phyloP scores from a whole-genome alignment of 2,329 filamentous ascomycete species.

The Botryosphaeria dothidea region DNA sequence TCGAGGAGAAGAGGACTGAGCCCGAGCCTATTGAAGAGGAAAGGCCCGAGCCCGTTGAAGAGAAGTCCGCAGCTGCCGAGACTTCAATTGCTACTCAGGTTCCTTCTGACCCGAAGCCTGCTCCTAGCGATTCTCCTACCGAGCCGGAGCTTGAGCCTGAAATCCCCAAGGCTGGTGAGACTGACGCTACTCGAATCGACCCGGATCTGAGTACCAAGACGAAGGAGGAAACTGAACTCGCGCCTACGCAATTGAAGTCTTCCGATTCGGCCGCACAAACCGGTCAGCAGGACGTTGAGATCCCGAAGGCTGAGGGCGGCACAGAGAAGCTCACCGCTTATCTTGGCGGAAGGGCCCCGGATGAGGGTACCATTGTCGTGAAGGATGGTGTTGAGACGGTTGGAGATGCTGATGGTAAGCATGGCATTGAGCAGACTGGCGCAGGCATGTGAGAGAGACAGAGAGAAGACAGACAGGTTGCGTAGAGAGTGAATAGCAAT shows the following conservation, averaged over 20 bases:
- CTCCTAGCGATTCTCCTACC: not conserved
- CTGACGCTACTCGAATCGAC: not conserved
- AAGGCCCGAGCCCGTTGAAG: not conserved
- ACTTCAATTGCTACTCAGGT: slow-evolving; percentile 11
- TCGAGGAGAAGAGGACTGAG: not conserved
- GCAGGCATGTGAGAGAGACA: not conserved
- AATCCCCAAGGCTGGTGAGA: not conserved
- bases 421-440: not conserved
- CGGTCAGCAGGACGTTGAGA: slow-evolving; percentile 27
- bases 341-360: slow-evolving; percentile 30
- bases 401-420: not conserved
- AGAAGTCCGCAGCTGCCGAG: not conserved
- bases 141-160: not conserved
- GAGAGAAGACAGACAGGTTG: not conserved
- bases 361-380: slow-evolving; percentile 35
- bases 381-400: slow-evolving; percentile 25
- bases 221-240: not conserved
- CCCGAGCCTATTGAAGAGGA: not conserved
- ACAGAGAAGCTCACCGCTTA: slow-evolving; percentile 30
- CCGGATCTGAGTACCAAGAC: not conserved
- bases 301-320: slow-evolving; percentile 26
- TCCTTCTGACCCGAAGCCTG: slow-evolving; percentile 11
- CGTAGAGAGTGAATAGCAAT: not conserved
- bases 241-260: slow-evolving; percentile 13
- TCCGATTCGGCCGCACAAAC: slow-evolving; percentile 26